Evolutionary conservation across 1,284 basidiomycete genomes (phyloP).

Genomic region (Tylopilus sp.): DNA sequence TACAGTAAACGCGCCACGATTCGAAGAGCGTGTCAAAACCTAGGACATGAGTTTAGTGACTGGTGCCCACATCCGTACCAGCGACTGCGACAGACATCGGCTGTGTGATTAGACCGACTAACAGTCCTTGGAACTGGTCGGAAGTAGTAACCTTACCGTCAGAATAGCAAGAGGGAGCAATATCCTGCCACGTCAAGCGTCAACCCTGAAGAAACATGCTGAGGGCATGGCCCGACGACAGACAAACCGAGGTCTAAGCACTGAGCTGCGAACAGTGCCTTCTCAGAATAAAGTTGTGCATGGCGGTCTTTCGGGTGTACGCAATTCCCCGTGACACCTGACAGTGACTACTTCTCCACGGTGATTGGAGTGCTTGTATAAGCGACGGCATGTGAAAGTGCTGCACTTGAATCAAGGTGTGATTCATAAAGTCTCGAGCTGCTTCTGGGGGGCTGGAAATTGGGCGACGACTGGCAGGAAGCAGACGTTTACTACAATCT

Average conservation of each 20-base stretch:
- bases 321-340: too few relatives aligned
- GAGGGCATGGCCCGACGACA: slow-evolving; percentile 47
- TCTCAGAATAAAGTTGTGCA: too few relatives aligned
- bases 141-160: slow-evolving; percentile 13
- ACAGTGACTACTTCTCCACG: too few relatives aligned
- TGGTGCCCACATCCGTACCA: not conserved
- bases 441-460: too few relatives aligned
- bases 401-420: too few relatives aligned
- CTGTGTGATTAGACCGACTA: slow-evolving; percentile 11
- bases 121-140: slow-evolving; percentile 8
- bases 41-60: not conserved
- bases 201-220: slow-evolving; percentile 30
- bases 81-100: slow-evolving; percentile 12
- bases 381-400: too few relatives aligned
- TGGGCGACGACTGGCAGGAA: too few relatives aligned
- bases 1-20: not conserved
- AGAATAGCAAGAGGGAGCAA: slow-evolving; percentile 7
- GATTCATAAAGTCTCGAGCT: too few relatives aligned
- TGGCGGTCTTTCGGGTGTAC: too few relatives aligned
- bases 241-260: slow-evolving; percentile 50
- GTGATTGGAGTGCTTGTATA: too few relatives aligned
- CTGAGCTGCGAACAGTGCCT: too few relatives aligned
- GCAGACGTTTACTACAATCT: too few relatives aligned
- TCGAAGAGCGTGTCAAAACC: slow-evolving; percentile 24
- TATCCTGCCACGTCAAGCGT: slow-evolving; percentile 40